Conservation (phyloP, 176 grass and related monocot species). For the Eleusine indica region DNA sequence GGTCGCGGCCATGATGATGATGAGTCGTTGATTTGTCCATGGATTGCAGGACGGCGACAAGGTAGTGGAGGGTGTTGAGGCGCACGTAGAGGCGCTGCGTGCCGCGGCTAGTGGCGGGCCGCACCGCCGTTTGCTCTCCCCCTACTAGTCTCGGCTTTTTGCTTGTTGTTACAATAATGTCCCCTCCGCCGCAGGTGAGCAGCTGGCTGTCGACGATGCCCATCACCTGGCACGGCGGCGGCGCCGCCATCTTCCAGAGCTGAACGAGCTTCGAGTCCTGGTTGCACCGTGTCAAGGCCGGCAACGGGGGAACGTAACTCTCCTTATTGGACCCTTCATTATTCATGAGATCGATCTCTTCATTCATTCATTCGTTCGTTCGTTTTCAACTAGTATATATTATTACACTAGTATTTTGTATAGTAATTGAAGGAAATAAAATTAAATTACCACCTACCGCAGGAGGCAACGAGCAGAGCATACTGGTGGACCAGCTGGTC, state of each 20-base stretch:
- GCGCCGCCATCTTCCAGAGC: conserved; percentile 66
- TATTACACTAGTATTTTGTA: no score
- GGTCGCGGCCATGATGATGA: background rate
- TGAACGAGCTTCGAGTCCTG: conserved; percentile 69
- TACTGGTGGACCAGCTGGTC: conserved; percentile 62
- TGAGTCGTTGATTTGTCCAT: conserved; percentile 38
- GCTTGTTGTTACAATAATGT: background rate
- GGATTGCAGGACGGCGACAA: conserved; percentile 55
- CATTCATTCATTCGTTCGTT: no score
- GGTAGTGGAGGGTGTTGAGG: conserved; percentile 76
- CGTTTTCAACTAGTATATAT: no score
- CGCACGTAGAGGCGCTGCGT: conserved; percentile 77
- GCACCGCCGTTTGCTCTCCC: background rate
- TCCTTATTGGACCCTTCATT: conserved; percentile 47
- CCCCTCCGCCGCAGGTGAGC: background rate
- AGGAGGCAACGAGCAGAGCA: conserved; percentile 46
- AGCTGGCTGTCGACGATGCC: conserved; percentile 8
- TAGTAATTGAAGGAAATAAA: no score
- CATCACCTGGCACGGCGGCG: conserved; percentile 39
- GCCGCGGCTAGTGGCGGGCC: conserved; percentile 53
- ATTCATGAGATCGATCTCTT: background rate
- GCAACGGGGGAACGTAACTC: conserved; percentile 51
- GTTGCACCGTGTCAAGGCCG: conserved; percentile 69
- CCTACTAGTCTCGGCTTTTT: conserved; percentile 11
- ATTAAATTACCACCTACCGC: conserved; percentile 21